phyloP scores from a whole-genome alignment of 768 basidiomycete genomes.

The Boletus vermiculosoides region DNA sequence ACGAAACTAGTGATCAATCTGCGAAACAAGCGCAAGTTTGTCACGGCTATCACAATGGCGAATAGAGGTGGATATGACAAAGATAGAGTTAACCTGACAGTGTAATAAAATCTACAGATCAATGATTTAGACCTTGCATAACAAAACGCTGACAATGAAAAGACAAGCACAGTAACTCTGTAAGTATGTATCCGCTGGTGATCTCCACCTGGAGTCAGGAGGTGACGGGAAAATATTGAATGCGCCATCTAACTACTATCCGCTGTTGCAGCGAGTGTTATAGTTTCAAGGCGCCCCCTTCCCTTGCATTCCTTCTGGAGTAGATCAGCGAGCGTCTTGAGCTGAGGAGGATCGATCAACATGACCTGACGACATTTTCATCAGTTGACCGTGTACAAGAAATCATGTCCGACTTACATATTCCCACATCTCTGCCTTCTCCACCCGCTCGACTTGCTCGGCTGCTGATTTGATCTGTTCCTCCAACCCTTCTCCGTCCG shows the following conservation, averaged over 20 bases:
- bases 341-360: constrained; percentile 91
- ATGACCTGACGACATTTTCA: constrained; percentile 57
- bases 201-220: background rate
- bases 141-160: background rate
- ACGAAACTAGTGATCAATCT: constrained; percentile 8
- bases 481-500: constrained; percentile 65
- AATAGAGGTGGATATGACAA: background rate
- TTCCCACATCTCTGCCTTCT: constrained; percentile 81
- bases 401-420: constrained; percentile 53
- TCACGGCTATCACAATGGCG: no score
- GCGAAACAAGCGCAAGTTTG: background rate
- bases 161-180: background rate
- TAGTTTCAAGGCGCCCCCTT: constrained; percentile 79
- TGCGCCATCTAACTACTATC: constrained; percentile 18
- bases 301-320: constrained; percentile 91
- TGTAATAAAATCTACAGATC: background rate
- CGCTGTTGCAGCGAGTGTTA: constrained; percentile 67
- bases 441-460: constrained; percentile 83
- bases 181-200: background rate
- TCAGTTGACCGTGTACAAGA: constrained; percentile 9
- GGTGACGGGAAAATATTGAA: no score
- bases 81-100: background rate
- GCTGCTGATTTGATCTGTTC: constrained; percentile 70
- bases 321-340: constrained; percentile 85
- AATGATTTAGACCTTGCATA: background rate